Base-by-base conservation (phyloP, 2,329 filamentous ascomycete species). In the Trichoderma citrinoviride region DNA sequence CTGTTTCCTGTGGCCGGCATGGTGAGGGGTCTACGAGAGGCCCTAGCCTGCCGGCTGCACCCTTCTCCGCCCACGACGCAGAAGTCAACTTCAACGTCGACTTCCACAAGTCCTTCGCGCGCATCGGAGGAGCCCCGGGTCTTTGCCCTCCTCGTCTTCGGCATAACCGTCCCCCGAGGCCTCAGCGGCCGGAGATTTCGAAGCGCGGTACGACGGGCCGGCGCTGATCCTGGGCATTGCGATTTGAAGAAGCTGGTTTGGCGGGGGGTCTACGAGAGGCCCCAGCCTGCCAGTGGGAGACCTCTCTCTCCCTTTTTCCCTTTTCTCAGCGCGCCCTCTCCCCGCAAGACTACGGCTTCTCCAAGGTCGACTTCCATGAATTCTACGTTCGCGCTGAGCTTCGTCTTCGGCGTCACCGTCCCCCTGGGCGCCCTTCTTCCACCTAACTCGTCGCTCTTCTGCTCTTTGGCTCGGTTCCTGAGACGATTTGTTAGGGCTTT, bases 301-400 rank as follows among this genome's bases (percentile, higher is more conserved):
- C n/a, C n/a, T n/a, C n/a, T n/a, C n/a, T n/a, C n/a, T n/a, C n/a
- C n/a, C n/a, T n/a, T n/a, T n/a, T n/a, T n/a, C n/a, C n/a, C n/a
- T n/a, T n/a, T n/a, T n/a, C n/a, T n/a, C n/a, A n/a, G n/a, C 29
- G 12, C 12, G 14, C 8, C 2, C 25, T 27, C n/a, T 27, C 25
- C 7, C 25, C 5, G 27, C 27, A 89, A 74, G 81, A 85, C 15
- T 91, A 91, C n/a, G n/a, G n/a, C n/a, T n/a, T n/a, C 81, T 92
- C 92, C 79, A 91, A 91, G 74, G 82, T 92, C 8, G 90, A 92
- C 71, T 92, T 92, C 68, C 87, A 90, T 75, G 90, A 92, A 71
- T 91, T 88, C 74, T 92, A 92, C 77, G 85, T 84, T 88, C 52
- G 77, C 90, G 0, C 82, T 90, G n/a, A n/a, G n/a, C n/a, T 82